Base-by-base conservation (phyloP, 2,329 filamentous ascomycete species). In the Cladosporium colombiae region DNA sequence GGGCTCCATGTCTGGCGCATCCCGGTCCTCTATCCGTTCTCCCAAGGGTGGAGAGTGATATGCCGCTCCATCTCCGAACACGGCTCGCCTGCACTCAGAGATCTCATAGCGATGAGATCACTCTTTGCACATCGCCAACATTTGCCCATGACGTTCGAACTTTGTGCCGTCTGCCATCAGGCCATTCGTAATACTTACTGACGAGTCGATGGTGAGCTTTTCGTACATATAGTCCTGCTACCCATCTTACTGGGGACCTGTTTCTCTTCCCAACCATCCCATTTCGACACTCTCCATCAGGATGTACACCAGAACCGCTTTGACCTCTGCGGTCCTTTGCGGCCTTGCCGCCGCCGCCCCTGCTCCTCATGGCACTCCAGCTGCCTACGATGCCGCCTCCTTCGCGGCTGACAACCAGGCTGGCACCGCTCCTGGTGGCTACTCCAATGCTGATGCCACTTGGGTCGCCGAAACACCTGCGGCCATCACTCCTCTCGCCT, bases 371-470 rank as follows among this genome's bases (percentile, higher is more conserved):
- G 61, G 50, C 27, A 56, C 40, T n/a, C 63, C 67, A 6, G 62
- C 67, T 53, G 55, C 56, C 35, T 66, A 68, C 31, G 62, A 53
- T 16, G 25, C 50, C 23, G 57, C 44, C 37, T 40, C 62, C 16
- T 18, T 50, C 25, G 69, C 61, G 21, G 72, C 72, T 37, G 68
- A 66, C 21, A 68, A 74, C 58, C 71, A 75, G 67, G 57, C 25
- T 55, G 73, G 71, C 65, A 69, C 71, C 46, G 18, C 52, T 31
- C 69, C 77, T 6, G 62, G 80, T 64, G 81, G 81, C 49, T 84
- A 83, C 74, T 76, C 74, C 23, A 74, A 80, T 67, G 81, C 77
- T 10, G 78, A 81, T 72, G 80, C 79, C 40, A 77, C 79, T 25
- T 81, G 79, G 72, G 75, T 74, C 8, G 69, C 67, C 50, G 69